A percentile compares a stretch with the other conserved stretches of the same genome.
phyloP scores from a whole-genome alignment of 2,329 filamentous ascomycete genomes.

The Ophiocordyceps robertsii region DNA sequence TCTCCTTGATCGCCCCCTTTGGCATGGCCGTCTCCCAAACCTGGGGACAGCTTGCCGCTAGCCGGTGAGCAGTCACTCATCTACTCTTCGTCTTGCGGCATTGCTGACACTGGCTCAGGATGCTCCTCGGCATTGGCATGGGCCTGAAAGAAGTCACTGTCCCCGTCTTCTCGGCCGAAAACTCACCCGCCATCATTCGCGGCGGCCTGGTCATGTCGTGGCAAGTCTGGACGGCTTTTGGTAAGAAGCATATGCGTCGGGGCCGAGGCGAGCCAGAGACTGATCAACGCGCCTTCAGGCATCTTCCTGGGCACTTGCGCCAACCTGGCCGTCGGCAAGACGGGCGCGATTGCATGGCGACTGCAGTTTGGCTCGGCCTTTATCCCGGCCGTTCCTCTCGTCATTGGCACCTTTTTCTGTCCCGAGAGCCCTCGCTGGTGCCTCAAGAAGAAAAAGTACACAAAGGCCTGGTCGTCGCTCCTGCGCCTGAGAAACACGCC shows the following conservation, averaged over 20 bases:
- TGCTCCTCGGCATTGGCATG: constrained; percentile 47
- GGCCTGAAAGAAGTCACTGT: constrained; percentile 36
- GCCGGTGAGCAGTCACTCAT: constrained; percentile 24
- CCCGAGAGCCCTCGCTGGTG: constrained; percentile 55
- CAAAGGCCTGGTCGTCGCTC: constrained; percentile 42
- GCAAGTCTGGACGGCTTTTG: constrained; percentile 42
- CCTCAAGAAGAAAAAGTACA: constrained; percentile 45
- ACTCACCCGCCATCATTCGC: constrained; percentile 35
- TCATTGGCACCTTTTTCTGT: constrained; percentile 43
- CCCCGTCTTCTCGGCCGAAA: constrained; percentile 40
- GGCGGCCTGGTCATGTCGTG: constrained; percentile 40
- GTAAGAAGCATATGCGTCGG: no score
- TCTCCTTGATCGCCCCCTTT: constrained; percentile 48
- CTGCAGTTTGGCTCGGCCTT: constrained; percentile 52
- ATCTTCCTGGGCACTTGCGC: constrained; percentile 55
- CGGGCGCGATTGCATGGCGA: constrained; percentile 47
- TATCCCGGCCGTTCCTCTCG: constrained; percentile 48
- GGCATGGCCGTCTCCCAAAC: constrained; percentile 44
- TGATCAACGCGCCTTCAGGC: constrained; percentile 17
- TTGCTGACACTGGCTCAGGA: constrained; percentile 7
- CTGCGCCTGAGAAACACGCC: constrained; percentile 41
- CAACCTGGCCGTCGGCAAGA: constrained; percentile 49
- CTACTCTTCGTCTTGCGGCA: not conserved
- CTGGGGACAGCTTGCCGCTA: constrained; percentile 44
- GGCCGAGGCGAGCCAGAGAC: not conserved